These are phyloP conservation scores for Colletotrichum viniferum DNA, from an alignment of 2,329 filamentous ascomycete genomes.

Conservation along the genomic window DNA sequence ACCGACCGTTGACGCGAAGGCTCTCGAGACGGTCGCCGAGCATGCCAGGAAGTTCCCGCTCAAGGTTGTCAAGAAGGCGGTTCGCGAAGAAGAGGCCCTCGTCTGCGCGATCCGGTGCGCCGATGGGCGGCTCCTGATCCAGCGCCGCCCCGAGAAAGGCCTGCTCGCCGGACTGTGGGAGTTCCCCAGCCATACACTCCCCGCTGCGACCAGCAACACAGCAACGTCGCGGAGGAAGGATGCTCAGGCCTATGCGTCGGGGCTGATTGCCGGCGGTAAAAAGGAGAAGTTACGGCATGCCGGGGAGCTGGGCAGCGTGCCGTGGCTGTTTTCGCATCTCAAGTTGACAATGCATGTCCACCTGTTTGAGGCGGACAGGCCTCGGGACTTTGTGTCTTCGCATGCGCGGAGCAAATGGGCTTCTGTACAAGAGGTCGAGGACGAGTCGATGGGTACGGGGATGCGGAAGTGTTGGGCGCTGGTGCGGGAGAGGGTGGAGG, in stretches of 20 bases:
- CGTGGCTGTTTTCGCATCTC: conserved; percentile 63
- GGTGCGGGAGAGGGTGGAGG: conserved; percentile 28
- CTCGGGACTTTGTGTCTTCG: neutral
- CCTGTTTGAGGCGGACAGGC: conserved; percentile 43
- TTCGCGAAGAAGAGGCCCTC: conserved; percentile 55
- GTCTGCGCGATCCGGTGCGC: conserved; percentile 55
- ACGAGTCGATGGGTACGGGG: conserved; percentile 61
- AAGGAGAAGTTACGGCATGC: conserved; percentile 31
- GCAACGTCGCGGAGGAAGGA: conserved; percentile 36
- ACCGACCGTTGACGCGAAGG: conserved; percentile 13
- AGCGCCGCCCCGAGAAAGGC: conserved; percentile 56
- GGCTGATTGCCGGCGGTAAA: conserved; percentile 25
- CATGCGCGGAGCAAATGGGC: conserved; percentile 37
- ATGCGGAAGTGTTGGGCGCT: conserved; percentile 63
- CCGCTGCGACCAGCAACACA: conserved; percentile 28
- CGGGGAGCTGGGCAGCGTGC: conserved; percentile 54
- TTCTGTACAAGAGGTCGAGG: conserved; percentile 43
- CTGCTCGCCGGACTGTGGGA: conserved; percentile 62
- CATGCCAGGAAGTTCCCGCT: conserved; percentile 58
- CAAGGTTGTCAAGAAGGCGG: conserved; percentile 55
- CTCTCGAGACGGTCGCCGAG: conserved; percentile 39
- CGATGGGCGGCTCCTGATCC: conserved; percentile 52
- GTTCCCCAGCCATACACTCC: conserved; percentile 51
- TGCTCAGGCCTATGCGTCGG: conserved; percentile 38
- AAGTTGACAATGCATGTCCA: conserved; percentile 63